Evolutionary conservation across 345 rosid genomes (phyloP).

Genomic region (Eucalyptus erythrocorys): DNA sequence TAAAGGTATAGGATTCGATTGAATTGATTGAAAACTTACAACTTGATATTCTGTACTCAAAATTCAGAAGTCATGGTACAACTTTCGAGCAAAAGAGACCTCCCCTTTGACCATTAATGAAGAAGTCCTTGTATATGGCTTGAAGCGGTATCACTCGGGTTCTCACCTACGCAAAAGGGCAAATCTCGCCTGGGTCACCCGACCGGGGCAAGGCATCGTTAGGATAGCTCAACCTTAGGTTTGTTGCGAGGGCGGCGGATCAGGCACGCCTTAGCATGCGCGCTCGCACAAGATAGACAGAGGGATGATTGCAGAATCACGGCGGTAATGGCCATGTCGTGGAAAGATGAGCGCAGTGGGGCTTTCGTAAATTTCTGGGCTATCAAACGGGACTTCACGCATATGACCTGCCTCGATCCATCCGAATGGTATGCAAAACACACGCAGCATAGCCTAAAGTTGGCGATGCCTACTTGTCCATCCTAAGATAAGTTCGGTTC

Average conservation of each 20-base stretch:
- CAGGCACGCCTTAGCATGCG: neutral
- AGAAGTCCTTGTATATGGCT: neutral
- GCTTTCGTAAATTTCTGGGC: neutral
- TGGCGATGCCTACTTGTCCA: neutral
- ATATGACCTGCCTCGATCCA: neutral
- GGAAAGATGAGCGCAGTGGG: neutral
- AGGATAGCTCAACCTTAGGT: neutral
- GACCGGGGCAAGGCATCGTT: neutral
- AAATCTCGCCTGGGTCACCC: neutral
- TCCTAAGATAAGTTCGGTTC: neutral
- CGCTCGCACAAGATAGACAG: neutral
- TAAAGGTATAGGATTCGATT: neutral
- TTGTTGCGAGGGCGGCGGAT: rapidly evolving
- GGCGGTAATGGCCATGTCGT: neutral
- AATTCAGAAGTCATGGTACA: neutral
- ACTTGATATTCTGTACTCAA: neutral
- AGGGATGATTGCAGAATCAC: neutral
- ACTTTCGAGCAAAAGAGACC: too few species aligned
- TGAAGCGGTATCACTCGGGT: neutral
- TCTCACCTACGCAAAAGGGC: neutral
- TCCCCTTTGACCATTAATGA: too few species aligned
- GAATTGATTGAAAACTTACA: neutral
- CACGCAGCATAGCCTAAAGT: neutral
- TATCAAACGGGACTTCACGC: neutral
- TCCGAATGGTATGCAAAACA: neutral